Evolutionary conservation across 345 rosid genomes (phyloP), one percentile per base, ranked within the genome.

Genomic region (Linum tenue): DNA sequence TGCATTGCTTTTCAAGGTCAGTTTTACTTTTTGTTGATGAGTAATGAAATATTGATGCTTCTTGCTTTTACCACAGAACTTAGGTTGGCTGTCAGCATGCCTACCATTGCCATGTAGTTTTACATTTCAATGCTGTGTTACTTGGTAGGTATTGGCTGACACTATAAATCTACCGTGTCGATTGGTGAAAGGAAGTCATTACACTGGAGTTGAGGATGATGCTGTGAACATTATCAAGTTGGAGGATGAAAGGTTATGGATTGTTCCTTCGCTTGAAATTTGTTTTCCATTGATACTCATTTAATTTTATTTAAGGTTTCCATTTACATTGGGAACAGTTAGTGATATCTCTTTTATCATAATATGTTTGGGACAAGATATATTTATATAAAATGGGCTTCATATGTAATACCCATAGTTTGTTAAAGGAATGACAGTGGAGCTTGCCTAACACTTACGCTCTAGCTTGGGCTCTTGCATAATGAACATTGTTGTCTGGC

Each of bases 201-300:
- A 91, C 85, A 95, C 99, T 62, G 99, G 99, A 11, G 81, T 82
- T 8, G 99, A 95, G 83, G 98, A 95, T 71, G 99, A 89, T 83
- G 99, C 96, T 65, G 91, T 95, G 69, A 89, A 95, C 80, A 85
- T 85, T 56, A 87, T 95, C 79, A 89, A 89, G 79, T 76, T 86
- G 69, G 91, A 82, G 55, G 86, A 91, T 75, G 97, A 86, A 75
- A 95, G 99, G 99, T 91, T 70, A 37, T 76, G 40, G 36, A 39
- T 72, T 78, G 64, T 72, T 63, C 76, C 73, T 70, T 37, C 53
- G 0, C 53, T 48, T 48, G 53, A 37, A 57, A n/a, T 57, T 57
- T 57, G 60, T 17, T 5, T 10, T 0, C 14, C 37, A 22, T 17
- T 57, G 16, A 9, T 2, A 16, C 22, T 17, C 5, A 57, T 57